Evolutionary conservation across 2,329 filamentous ascomycete species (phyloP).

Genomic region (Aspergillus floridensis): DNA sequence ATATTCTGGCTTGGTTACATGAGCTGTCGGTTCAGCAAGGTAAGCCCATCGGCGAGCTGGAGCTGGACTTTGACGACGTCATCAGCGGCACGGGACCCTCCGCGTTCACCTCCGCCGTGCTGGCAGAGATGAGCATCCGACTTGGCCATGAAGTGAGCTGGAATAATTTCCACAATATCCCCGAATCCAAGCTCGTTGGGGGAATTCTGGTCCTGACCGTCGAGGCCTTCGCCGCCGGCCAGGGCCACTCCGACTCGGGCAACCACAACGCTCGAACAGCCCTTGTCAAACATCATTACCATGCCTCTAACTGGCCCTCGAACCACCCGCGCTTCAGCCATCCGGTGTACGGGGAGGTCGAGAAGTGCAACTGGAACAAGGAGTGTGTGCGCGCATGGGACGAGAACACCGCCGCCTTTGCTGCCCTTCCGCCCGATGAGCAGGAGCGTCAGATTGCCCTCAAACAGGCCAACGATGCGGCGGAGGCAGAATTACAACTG

Average conservation of each 20-base stretch:
- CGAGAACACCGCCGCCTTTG: slow-evolving; percentile 11
- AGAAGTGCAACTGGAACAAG: slow-evolving; percentile 16
- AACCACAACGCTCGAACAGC: slow-evolving; percentile 66
- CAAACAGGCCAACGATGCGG: slow-evolving; percentile 3
- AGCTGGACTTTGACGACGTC: slow-evolving; percentile 69
- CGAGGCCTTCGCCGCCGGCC: slow-evolving; percentile 69
- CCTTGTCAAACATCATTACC: slow-evolving; percentile 71
- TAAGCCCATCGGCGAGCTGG: slow-evolving; percentile 58
- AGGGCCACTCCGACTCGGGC: slow-evolving; percentile 70
- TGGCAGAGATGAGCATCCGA: slow-evolving; percentile 60
- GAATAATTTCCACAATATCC: slow-evolving; percentile 64
- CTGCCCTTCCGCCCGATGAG: slow-evolving; percentile 7
- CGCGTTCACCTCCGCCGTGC: slow-evolving; percentile 64
- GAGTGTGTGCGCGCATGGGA: slow-evolving; percentile 14
- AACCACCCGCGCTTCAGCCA: slow-evolving; percentile 14
- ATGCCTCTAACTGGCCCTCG: slow-evolving; percentile 66
- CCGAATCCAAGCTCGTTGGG: slow-evolving; percentile 63
- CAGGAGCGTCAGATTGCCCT: slow-evolving; percentile 15
- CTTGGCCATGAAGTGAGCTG: slow-evolving; percentile 54
- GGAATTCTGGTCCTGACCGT: slow-evolving; percentile 67
- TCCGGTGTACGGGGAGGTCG: slow-evolving; percentile 14
- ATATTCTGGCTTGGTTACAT: slow-evolving; percentile 66
- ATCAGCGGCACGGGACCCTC: slow-evolving; percentile 71
- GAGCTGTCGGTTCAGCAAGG: slow-evolving; percentile 59
- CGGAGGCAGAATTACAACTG: neutral